Conservation (phyloP, 2,329 filamentous ascomycete species). For the Scytalidium lignicola region DNA sequence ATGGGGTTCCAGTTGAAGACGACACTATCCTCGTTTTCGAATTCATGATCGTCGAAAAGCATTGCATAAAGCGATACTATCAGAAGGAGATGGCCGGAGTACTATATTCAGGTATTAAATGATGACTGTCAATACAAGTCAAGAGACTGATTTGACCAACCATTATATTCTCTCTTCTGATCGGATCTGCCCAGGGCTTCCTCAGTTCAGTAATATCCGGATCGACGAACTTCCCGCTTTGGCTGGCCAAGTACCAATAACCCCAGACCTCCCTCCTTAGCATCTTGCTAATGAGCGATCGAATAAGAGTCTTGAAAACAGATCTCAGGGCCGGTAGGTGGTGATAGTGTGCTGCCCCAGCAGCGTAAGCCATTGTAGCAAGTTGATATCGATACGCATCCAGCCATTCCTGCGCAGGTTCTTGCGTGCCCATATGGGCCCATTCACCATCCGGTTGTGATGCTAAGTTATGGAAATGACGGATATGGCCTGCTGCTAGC, state of each 20-base stretch:
- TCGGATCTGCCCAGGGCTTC: slow-evolving; percentile 37
- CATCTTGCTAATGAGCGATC: slow-evolving; percentile 35
- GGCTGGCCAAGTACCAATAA: slow-evolving; percentile 37
- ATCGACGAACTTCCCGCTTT: slow-evolving; percentile 28
- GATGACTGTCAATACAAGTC: no score
- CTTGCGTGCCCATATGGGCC: slow-evolving; percentile 28
- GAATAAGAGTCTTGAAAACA: slow-evolving; percentile 30
- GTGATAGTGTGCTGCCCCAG: slow-evolving; percentile 33
- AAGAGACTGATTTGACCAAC: no score
- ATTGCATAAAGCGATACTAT: slow-evolving; percentile 36
- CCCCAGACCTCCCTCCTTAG: slow-evolving; percentile 36
- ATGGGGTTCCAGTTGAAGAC: slow-evolving; percentile 35
- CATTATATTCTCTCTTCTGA: slow-evolving; percentile 37
- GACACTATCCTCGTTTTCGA: slow-evolving; percentile 28
- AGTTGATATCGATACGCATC: slow-evolving; percentile 8
- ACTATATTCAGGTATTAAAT: slow-evolving; percentile 7
- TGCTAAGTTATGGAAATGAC: slow-evolving; percentile 32
- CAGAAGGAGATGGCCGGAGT: slow-evolving; percentile 34
- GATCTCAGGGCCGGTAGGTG: slow-evolving; percentile 30
- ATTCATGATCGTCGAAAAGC: slow-evolving; percentile 37
- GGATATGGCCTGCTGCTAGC: slow-evolving; percentile 26
- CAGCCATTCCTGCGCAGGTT: slow-evolving; percentile 32
- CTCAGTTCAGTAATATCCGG: slow-evolving; percentile 33
- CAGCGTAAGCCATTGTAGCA: slow-evolving; percentile 32
- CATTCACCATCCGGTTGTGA: slow-evolving; percentile 25